Evolutionary conservation across 257 asterid genomes (phyloP).

Genomic region (Primulina tabacum): DNA sequence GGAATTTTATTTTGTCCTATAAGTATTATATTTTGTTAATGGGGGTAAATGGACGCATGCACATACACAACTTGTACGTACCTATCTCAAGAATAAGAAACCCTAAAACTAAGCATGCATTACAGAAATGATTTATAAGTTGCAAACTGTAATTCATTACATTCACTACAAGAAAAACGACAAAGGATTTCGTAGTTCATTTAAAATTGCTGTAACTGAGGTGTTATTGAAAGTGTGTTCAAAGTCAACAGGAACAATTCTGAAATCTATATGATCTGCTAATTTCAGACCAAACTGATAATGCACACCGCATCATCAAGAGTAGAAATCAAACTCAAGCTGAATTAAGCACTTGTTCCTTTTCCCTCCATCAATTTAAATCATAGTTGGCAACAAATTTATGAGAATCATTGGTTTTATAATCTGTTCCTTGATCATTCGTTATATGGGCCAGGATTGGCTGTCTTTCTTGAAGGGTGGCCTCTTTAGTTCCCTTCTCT

Average conservation of each 20-base stretch:
- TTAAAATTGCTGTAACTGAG: no score
- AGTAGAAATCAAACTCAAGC: slow-evolving; percentile 28
- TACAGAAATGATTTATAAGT: slow-evolving; percentile 17
- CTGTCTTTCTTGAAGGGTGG: slow-evolving; percentile 42
- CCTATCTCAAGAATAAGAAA: slow-evolving; percentile 28
- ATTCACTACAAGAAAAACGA: no score
- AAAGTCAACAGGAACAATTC: slow-evolving; percentile 64
- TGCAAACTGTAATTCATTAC: slow-evolving; percentile 11
- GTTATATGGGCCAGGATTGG: slow-evolving; percentile 47
- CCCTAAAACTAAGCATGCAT: slow-evolving; percentile 31
- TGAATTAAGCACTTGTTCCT: slow-evolving; percentile 74
- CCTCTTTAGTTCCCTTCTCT: slow-evolving; percentile 17
- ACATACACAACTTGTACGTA: slow-evolving; percentile 3
- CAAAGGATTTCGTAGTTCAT: no score
- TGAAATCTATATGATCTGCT: slow-evolving; percentile 35
- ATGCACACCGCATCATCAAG: slow-evolving; percentile 22
- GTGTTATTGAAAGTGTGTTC: no score
- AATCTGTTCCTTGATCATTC: slow-evolving; percentile 35
- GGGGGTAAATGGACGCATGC: background rate
- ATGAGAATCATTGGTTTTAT: slow-evolving; percentile 8
- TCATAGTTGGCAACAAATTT: slow-evolving; percentile 27
- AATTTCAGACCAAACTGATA: slow-evolving; percentile 50
- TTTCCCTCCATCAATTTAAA: slow-evolving; percentile 33
- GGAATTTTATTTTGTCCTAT: no score
- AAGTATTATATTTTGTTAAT: no score